Base-by-base conservation (phyloP, 1,284 basidiomycete species). In the Violaceomyces palustris region DNA sequence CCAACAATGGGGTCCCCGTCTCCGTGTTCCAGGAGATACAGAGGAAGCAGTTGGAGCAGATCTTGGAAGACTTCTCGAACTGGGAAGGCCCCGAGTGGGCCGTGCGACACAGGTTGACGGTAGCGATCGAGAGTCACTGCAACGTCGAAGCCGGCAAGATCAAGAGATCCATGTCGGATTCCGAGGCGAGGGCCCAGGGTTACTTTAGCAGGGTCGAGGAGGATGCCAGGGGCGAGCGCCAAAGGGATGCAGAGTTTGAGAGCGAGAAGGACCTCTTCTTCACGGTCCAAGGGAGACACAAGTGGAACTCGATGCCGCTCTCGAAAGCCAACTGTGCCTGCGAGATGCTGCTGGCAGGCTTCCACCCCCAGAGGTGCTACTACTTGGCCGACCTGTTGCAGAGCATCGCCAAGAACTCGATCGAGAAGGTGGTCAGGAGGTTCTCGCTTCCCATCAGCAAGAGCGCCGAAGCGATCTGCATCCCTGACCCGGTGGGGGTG, bases 271-370 rank as follows among this genome's bases (percentile, higher is more conserved):
- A 43, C 11, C 18, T 46, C 14, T 50, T 50, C 17, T 52, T 39
- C 12, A 41, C 52, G 11, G 41, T 42, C 14, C 30, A 54, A 15
- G 50, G 45, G 15, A 30, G 43, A 8, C 67, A 71, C 23, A 31
- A 51, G 5, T 39, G 52, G 18, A 61, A 45, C 1, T 57, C 53
- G 1, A 59, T 50, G 31, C 70, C 70, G 2, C 31, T 55, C 10
- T 47, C 38, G 3, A 55, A 59, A n/a, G 37, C 51, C 1, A 63
- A 68, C 31, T 49, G 61, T 9, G 61, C 65, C 8, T 50, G 60
- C 31, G 62, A 67, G 27, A 56, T 72, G 58, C 54, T 71, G 1
- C 48, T 62, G 12, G 28, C 34, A 0, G 70, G 70, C 21, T 71
- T 66, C 35, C 54, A 61, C 17, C 54, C 55, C 0, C 29, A 43